Evolutionary conservation across 208 protist genomes (phyloP), one percentile per base, ranked within the genome.

Genomic region (Trypanosomatidae sp.): DNA sequence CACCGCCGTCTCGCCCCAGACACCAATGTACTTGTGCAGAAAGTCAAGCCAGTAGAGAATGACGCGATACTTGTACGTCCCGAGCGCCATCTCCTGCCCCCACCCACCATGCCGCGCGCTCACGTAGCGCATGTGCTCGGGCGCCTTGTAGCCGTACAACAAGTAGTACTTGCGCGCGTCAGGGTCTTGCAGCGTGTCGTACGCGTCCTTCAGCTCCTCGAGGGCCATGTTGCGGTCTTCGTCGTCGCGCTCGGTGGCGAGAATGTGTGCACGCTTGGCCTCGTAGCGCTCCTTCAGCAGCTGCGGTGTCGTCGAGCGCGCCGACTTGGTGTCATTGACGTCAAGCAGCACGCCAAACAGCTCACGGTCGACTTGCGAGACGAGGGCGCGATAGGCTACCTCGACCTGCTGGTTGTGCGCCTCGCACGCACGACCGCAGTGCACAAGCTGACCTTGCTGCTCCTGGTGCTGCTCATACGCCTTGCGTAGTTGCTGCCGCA

Each of bases 121-220:
- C 8, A 75, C 53, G 49, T 87, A 60, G 25, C 78, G 75, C 86
- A 94, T 91, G 35, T 71, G 41, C 58, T 84, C 78, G 15, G 86
- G 86, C 11, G 86, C 80, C 50, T 87, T 90, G 13, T 61, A 56
- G 13, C 82, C 86, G 51, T 94, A 94, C 13, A 94, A 61, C 30
- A 90, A 63, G 62, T 94, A 94, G 63, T 89, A 94, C 57, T 80
- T 84, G 32, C 74, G 54, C 3, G 78, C 78, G 20, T 93, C 83
- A 25, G 78, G 62, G 48, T 85, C 67, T 13, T 79, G 61, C 33
- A 92, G 62, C 56, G 88, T 88, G 22, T 92, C 83, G 53, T 88
- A 88, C 30, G 83, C 83, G 44, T 88, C 78, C 49, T 76, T 78
- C 10, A 92, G 50, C 44, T 92, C 83, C 55, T 86, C 75, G 5